Conservation (phyloP, 768 basidiomycete genomes). For the Rhodotorula sphaerocarpa region DNA sequence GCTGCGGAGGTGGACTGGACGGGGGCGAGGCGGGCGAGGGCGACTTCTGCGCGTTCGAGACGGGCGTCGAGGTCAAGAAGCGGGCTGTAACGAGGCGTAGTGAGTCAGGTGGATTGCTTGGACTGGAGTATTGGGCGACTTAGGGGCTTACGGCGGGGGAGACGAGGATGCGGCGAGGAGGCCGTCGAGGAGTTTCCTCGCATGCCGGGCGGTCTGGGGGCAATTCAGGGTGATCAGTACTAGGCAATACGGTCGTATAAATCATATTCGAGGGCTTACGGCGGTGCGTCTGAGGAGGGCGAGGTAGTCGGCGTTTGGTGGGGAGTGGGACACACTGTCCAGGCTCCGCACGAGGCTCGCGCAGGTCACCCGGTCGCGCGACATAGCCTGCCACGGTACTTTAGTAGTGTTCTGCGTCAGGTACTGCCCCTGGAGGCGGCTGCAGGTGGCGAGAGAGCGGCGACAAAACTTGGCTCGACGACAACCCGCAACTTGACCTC, state of each 20-base stretch:
- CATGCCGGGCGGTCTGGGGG: no score
- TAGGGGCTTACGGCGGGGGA: not conserved
- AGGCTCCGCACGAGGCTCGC: not conserved
- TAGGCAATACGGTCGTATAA: no score
- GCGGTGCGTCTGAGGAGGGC: not conserved
- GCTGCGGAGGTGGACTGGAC: not conserved
- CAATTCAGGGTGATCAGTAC: no score
- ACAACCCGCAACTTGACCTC: no score
- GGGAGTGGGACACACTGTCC: not conserved
- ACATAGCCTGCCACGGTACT: no score
- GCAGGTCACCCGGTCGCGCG: not conserved
- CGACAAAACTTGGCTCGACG: no score
- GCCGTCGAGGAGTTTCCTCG: no score
- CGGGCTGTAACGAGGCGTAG: not conserved
- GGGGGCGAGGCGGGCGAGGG: not conserved
- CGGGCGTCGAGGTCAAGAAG: slow-evolving; percentile 6
- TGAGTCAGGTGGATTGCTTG: not conserved
- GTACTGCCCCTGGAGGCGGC: no score
- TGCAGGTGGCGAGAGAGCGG: no score
- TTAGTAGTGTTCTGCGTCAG: no score
- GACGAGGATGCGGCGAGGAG: not conserved
- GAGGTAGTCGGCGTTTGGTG: not conserved
- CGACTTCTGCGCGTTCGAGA: not conserved
- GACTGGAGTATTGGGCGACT: not conserved
- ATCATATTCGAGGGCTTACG: no score